Evolutionary conservation across 177 flowering plant species (phyloP), one percentile per base, ranked within the genome.

Genomic region (Vitis hybrid): DNA sequence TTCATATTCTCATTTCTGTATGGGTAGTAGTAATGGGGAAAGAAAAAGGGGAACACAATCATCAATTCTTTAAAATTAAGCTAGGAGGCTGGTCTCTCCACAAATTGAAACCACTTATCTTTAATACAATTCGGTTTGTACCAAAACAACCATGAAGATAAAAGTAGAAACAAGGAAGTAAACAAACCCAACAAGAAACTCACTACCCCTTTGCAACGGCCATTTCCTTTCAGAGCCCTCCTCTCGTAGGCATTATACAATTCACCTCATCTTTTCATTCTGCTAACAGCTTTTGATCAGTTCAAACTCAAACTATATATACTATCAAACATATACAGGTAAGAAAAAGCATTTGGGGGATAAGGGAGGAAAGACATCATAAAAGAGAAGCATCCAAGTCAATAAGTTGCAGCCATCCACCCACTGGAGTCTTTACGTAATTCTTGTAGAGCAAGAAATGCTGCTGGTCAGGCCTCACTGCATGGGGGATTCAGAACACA

Each of bases 321-420:
- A 71, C 68, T 78, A 78, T 74, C 66, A 67, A 67, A 74, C 75
- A 79, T 77, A 58, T 77, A 76, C 76, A 82, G n/a, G 67, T 64
- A 70, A 52, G 28, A 69, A 64, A 73, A 67, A 59, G 58, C 24
- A 33, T 58, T 66, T 66, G 49, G 31, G 38, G 70, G 38, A 59
- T 20, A 8, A 11, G 63, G 10, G 14, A 15, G 44, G 55, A 66
- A 12, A 47, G 20, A 52, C 47, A 65, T 9, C 28, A 56, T n/a
- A 10, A 22, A 62, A 65, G 47, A 17, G 33, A 72, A 70, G 54
- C 58, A 65, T 59, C 60, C 49, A 54, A 62, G 55, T 22, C 61
- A 65, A 47, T 53, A 66, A 73, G 70, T 56, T 51, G 68, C 62
- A 63, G 67, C 66, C 60, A 62, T 67, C 61, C 78, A 67, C 70